Base-by-base conservation (phyloP, 306 rosid genomes). In the Cyamopsis tetragonoloba region DNA sequence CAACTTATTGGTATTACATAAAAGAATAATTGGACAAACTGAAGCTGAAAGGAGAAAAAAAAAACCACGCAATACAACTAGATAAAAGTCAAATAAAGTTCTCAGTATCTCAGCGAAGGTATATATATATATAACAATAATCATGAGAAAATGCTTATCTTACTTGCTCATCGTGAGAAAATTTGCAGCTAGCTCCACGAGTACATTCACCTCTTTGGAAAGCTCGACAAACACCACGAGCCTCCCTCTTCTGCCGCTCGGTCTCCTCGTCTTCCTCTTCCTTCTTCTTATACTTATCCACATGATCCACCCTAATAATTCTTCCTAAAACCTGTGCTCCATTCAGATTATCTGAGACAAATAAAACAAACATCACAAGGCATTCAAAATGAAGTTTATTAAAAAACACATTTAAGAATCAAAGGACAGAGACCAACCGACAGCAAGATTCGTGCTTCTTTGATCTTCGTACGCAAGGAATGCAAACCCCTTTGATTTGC, bases 231-330 rank as follows among this genome's bases (percentile, higher is more conserved):
- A 93, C 96, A 1, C 99, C 99, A 0, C 96, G 88, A 11, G 77
- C 97, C 79, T 93, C 96, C 75, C 97, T 77, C 77, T 88, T 93
- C 87, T 79, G 79, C 74, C 73, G 81, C 77, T 78, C 87, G 6
- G 82, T 70, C 83, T 90, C 96, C 66, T 93, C 99, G 57, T 93
- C 99, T 73, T 90, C 99, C 64, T 93, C 97, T 54, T 90, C 92
- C 69, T 86, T 90, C 90, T 89, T 93, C 72, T 88, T 93, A 74
- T 93, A 93, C 17, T 88, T 88, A 18, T 43, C 57, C 30, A 80
- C 89, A 79, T 93, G 99, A 79, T 93, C 99, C 38, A 93, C 99
- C 83, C 99, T 80, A 65, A 93, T 82, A 31, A 69, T 80, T 19
- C 99, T 81, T 6, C 99, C 96, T 34, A 83, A 73, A 61, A 93